phyloP scores from a whole-genome alignment of 2,329 filamentous ascomycete genomes.

The Pyrenophora teres region DNA sequence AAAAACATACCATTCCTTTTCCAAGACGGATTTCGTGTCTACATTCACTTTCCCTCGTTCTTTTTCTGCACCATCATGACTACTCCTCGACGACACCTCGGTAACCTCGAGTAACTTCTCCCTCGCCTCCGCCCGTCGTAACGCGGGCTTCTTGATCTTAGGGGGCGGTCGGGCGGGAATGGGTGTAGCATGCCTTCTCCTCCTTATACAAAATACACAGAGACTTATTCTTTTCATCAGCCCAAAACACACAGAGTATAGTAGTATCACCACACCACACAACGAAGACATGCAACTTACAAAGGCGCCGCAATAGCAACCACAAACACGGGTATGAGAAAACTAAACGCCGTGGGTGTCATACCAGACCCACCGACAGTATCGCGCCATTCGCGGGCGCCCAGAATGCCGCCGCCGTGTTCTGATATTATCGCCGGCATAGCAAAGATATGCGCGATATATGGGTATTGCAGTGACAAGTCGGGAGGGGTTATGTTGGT shows the following conservation, averaged over 20 bases:
- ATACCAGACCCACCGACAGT: slow-evolving; percentile 27
- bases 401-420: slow-evolving; percentile 7
- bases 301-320: slow-evolving; percentile 36
- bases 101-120: slow-evolving; percentile 29
- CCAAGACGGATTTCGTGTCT: slow-evolving; percentile 26
- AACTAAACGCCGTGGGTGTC: slow-evolving; percentile 36
- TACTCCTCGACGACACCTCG: slow-evolving; percentile 10
- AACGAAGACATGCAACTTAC: slow-evolving; percentile 20
- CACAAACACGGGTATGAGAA: slow-evolving; percentile 36
- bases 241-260: too few species aligned
- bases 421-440: slow-evolving; percentile 21
- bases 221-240: slow-evolving; percentile 10
- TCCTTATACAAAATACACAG: slow-evolving; percentile 30
- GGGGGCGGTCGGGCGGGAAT: not conserved
- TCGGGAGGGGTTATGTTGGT: too few species aligned
- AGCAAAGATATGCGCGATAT: not conserved
- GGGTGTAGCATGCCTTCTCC: slow-evolving; percentile 13
- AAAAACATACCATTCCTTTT: slow-evolving; percentile 34
- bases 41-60: slow-evolving; percentile 2
- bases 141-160: slow-evolving; percentile 22
- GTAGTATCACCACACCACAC: too few species aligned
- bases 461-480: too few species aligned
- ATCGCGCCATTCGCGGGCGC: slow-evolving; percentile 19
- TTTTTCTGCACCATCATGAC: not conserved
- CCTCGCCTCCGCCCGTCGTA: slow-evolving; percentile 29